Conservation (phyloP, 495 filamentous ascomycete species). For the Lindgomyces ingoldianus region DNA sequence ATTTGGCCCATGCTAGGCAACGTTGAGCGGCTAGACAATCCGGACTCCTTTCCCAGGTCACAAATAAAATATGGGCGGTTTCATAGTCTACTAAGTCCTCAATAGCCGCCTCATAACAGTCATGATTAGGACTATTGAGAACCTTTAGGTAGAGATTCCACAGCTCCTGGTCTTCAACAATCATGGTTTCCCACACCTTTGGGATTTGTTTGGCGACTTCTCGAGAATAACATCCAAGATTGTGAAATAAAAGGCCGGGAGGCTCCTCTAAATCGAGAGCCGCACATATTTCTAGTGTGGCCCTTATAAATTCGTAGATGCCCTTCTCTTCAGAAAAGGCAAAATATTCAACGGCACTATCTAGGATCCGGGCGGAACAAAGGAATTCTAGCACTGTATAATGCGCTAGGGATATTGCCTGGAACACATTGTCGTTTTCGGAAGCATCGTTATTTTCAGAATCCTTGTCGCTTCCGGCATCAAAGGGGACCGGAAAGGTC, state of each 20-base stretch:
- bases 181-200: too few relatives aligned
- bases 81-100: too few relatives aligned
- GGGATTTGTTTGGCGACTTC: too few relatives aligned
- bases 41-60: too few relatives aligned
- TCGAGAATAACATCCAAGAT: too few relatives aligned
- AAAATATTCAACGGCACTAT: neutral
- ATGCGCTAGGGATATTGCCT: neutral
- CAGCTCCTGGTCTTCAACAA: too few relatives aligned
- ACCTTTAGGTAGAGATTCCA: too few relatives aligned
- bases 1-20: too few relatives aligned
- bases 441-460: neutral
- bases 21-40: too few relatives aligned
- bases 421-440: neutral
- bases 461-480: neutral
- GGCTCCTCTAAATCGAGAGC: neutral
- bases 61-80: too few relatives aligned
- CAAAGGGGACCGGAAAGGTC: neutral
- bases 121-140: too few relatives aligned
- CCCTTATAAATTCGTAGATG: neutral
- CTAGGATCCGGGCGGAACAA: neutral
- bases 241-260: neutral
- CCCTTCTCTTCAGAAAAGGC: neutral
- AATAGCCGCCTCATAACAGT: too few relatives aligned
- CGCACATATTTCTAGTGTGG: neutral
- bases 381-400: slow-evolving; percentile 13